These are phyloP conservation scores for Euptelea pleiosperma DNA, from an alignment of 164 flowering plant species.

Conservation along the genomic window DNA sequence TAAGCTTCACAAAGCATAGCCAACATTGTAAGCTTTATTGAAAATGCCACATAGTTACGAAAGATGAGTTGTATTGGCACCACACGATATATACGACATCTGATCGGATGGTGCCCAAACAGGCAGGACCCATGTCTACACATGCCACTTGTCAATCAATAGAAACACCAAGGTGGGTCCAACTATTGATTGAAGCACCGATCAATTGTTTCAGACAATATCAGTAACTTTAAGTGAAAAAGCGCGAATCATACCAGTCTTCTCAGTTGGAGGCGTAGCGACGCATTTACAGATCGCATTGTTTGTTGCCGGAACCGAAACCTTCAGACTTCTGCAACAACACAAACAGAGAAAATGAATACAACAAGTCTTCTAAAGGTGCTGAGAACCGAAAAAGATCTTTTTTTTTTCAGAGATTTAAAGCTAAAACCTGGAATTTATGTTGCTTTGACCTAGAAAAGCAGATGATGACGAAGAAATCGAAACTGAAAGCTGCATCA, in stretches of 20 bases:
- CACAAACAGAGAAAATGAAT: not conserved
- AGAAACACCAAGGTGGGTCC: not conserved
- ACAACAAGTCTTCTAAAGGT: not conserved
- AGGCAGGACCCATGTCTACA: no score
- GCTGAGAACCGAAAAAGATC: not conserved
- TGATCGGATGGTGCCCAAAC: no score
- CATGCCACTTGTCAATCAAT: not conserved
- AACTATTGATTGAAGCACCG: not conserved
- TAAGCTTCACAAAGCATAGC: constrained; percentile 42
- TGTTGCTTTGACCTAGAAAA: constrained; percentile 36
- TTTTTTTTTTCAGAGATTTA: not conserved
- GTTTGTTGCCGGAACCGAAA: constrained; percentile 26
- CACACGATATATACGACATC: no score
- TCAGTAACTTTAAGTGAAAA: not conserved
- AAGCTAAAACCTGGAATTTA: constrained; percentile 31
- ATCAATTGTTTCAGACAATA: no score
- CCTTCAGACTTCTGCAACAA: constrained; percentile 31
- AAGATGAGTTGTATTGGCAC: no score
- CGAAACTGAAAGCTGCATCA: constrained; percentile 32
- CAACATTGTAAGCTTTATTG: not conserved
- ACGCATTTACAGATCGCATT: constrained; percentile 43
- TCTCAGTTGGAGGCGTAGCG: constrained; percentile 39
- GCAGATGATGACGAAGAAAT: constrained; percentile 59
- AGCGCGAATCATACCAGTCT: constrained; percentile 37
- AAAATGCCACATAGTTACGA: no score